Evolutionary conservation across 805 yeast genomes (phyloP).

Genomic region (Ogataea zsoltii): DNA sequence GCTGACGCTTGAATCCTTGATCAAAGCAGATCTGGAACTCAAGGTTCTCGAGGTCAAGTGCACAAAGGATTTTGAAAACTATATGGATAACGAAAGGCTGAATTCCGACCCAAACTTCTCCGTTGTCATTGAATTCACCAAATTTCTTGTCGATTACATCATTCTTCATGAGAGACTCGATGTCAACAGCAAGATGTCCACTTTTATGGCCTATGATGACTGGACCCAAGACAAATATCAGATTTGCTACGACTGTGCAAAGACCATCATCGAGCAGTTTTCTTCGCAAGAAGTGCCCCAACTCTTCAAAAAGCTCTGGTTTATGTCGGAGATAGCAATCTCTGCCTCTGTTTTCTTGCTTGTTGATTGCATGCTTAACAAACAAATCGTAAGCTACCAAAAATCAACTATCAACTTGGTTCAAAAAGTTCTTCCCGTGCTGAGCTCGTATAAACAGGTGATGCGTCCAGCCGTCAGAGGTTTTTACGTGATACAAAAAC

Average conservation of each 20-base stretch:
- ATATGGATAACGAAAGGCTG: constrained; percentile 21
- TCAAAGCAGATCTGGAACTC: constrained; percentile 29
- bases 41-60: constrained; percentile 24
- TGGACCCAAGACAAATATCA: constrained; percentile 26
- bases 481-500: constrained; percentile 28
- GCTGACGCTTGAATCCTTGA: constrained; percentile 19
- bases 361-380: constrained; percentile 31
- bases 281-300: constrained; percentile 17
- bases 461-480: constrained; percentile 35
- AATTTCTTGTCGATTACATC: constrained; percentile 18
- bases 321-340: constrained; percentile 26
- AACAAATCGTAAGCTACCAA: constrained; percentile 19
- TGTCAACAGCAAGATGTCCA: constrained; percentile 32
- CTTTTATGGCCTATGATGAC: constrained; percentile 25
- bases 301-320: constrained; percentile 26
- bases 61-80: constrained; percentile 21
- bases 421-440: constrained; percentile 19
- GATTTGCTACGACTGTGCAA: constrained; percentile 26
- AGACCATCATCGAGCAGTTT: constrained; percentile 17
- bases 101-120: constrained; percentile 14
- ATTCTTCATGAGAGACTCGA: constrained; percentile 29
- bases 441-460: constrained; percentile 25
- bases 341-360: constrained; percentile 31
- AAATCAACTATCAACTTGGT: constrained; percentile 18
- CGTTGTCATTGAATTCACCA: constrained; percentile 17